These are phyloP conservation scores for Saccharomycopsis olivae DNA, from an alignment of 805 yeast genomes.

Conservation along the genomic window DNA sequence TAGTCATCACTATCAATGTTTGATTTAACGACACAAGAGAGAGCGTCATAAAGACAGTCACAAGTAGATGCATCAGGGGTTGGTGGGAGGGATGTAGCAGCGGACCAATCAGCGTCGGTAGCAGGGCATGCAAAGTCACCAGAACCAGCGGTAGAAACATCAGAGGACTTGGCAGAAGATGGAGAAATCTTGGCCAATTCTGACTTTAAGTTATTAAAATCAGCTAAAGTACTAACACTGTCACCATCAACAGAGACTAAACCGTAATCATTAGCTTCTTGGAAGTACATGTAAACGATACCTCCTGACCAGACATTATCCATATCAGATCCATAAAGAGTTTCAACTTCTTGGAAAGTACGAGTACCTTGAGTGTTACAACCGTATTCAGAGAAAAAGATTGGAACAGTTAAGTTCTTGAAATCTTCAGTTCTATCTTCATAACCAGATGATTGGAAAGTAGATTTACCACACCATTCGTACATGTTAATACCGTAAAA, in stretches of 20 bases:
- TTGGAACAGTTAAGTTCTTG: slow-evolving; percentile 55
- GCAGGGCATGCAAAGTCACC: slow-evolving; percentile 56
- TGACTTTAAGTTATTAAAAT: slow-evolving; percentile 51
- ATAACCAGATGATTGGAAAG: slow-evolving; percentile 55
- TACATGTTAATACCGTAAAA: slow-evolving; percentile 86
- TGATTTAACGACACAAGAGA: slow-evolving; percentile 49
- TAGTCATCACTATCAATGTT: slow-evolving; percentile 47
- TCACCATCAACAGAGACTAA: slow-evolving; percentile 44
- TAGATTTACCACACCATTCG: slow-evolving; percentile 74
- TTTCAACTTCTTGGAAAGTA: slow-evolving; percentile 58
- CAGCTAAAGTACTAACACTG: slow-evolving; percentile 48
- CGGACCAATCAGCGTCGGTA: slow-evolving; percentile 46
- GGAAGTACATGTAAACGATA: slow-evolving; percentile 77
- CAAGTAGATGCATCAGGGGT: slow-evolving; percentile 60
- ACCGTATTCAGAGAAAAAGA: slow-evolving; percentile 77
- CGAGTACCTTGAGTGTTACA: slow-evolving; percentile 65
- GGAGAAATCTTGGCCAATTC: slow-evolving; percentile 48
- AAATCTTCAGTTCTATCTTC: slow-evolving; percentile 53
- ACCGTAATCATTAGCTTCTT: slow-evolving; percentile 70
- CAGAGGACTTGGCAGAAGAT: slow-evolving; percentile 32
- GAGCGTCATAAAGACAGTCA: slow-evolving; percentile 47
- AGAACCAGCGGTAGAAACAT: slow-evolving; percentile 30
- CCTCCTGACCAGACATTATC: slow-evolving; percentile 86
- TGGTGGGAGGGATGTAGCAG: slow-evolving; percentile 64
- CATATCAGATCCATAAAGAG: slow-evolving; percentile 57